A percentile compares a stretch with the other conserved stretches of the same genome.
Evolutionary conservation across 2,329 filamentous ascomycete genomes (phyloP).

Genomic region (Apiospora sp.): DNA sequence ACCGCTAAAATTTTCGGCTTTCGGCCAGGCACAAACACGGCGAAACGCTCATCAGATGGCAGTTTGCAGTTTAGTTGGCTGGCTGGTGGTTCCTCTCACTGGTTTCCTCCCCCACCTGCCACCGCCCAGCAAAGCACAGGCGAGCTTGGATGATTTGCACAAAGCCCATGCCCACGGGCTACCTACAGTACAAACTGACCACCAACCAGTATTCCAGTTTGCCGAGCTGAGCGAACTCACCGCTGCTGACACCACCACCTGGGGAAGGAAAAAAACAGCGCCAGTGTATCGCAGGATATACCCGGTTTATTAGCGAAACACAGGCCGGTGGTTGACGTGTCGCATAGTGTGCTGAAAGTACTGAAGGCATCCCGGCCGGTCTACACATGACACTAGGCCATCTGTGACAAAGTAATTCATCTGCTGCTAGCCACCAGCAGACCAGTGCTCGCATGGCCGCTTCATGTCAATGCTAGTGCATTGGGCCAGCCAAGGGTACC

Average conservation of each 20-base stretch:
- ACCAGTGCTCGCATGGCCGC: not conserved
- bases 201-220: not conserved
- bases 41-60: not conserved
- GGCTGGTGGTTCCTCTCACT: not conserved
- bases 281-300: not conserved
- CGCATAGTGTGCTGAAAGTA: not conserved
- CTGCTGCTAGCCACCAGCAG: not conserved
- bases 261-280: not conserved
- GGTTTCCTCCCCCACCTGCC: not conserved
- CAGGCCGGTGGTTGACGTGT: slow-evolving; percentile 8
- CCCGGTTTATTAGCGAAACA: slow-evolving; percentile 12
- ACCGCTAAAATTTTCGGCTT: not conserved
- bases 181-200: not conserved
- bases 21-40: not conserved
- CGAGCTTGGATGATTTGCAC: not conserved
- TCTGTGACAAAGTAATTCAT: not conserved
- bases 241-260: not conserved
- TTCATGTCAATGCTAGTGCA: slow-evolving; percentile 11
- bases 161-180: not conserved
- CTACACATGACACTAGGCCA: not conserved
- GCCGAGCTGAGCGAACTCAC: slow-evolving; percentile 15
- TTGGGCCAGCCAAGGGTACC: not conserved
- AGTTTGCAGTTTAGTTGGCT: not conserved
- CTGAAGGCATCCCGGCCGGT: slow-evolving; percentile 10
- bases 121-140: not conserved